Conservation (phyloP, 208 protist species). For the Naegleria lovaniensis region DNA sequence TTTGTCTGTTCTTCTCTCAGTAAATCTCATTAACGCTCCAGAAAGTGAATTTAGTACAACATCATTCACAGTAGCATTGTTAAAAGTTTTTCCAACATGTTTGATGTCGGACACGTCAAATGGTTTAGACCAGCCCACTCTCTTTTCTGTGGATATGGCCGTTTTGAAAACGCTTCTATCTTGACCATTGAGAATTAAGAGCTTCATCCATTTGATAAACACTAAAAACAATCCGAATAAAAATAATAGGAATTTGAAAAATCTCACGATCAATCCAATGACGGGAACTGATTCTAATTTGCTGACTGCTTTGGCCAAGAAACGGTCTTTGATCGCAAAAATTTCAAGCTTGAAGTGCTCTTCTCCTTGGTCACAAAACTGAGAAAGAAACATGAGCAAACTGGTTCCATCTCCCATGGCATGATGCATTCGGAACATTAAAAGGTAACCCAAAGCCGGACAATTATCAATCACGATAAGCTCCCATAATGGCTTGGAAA, state of each 20-base stretch:
- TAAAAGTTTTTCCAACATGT: neutral
- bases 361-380: conserved; percentile 5
- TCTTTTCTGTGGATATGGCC: neutral
- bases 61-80: neutral
- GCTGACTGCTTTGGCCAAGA: neutral
- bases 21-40: conserved; percentile 1
- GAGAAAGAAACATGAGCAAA: neutral
- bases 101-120: neutral
- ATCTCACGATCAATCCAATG: neutral
- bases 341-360: neutral
- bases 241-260: neutral
- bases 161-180: neutral
- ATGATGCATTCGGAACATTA: neutral
- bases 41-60: neutral
- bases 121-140: neutral
- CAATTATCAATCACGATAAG: neutral
- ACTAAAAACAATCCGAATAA: neutral
- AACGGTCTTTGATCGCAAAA: neutral
- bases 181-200: neutral
- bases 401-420: neutral
- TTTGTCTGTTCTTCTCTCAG: neutral
- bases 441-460: neutral
- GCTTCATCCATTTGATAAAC: neutral
- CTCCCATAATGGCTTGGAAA: neutral
- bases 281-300: neutral